Evolutionary conservation across 768 basidiomycete genomes (phyloP).

Genomic region (Lactifluus hygrophoroides): DNA sequence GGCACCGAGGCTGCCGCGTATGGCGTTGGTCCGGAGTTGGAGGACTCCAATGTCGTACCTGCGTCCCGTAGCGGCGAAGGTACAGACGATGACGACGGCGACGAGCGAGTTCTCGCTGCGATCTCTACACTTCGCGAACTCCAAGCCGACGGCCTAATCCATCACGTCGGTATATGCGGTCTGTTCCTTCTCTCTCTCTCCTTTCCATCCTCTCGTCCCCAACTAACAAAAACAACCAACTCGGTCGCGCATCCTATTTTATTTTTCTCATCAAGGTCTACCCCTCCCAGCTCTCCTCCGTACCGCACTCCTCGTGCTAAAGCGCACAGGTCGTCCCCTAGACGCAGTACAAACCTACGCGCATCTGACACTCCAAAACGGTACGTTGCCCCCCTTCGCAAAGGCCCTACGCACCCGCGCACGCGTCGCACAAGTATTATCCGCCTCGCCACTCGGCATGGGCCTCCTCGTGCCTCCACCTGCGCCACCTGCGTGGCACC

Average conservation of each 20-base stretch:
- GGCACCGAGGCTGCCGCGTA: slow-evolving; percentile 46
- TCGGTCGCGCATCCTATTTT: no score
- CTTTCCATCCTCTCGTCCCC: background rate
- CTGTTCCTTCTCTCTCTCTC: slow-evolving; percentile 10
- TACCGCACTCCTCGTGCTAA: slow-evolving; percentile 60
- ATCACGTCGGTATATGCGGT: slow-evolving; percentile 76
- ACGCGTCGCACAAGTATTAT: slow-evolving; percentile 54
- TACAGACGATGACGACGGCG: slow-evolving; percentile 46
- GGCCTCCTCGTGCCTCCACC: slow-evolving; percentile 49
- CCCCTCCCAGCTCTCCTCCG: slow-evolving; percentile 79
- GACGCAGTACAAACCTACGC: slow-evolving; percentile 78
- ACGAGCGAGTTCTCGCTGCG: slow-evolving; percentile 62
- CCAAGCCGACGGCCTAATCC: slow-evolving; percentile 65
- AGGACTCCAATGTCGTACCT: slow-evolving; percentile 38
- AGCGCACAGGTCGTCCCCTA: slow-evolving; percentile 41
- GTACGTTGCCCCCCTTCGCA: slow-evolving; percentile 47
- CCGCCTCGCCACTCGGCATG: slow-evolving; percentile 84
- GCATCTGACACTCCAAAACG: slow-evolving; percentile 71
- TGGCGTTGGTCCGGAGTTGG: slow-evolving; percentile 53
- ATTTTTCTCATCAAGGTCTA: no score
- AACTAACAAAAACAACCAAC: slow-evolving; percentile 25
- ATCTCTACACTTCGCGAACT: slow-evolving; percentile 55
- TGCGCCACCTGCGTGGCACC: slow-evolving; percentile 63
- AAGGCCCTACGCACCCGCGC: slow-evolving; percentile 53
- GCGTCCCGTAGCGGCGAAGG: slow-evolving; percentile 36